phyloP scores from a whole-genome alignment of 129 eudicot genomes.

The Tanacetum coccineum region DNA sequence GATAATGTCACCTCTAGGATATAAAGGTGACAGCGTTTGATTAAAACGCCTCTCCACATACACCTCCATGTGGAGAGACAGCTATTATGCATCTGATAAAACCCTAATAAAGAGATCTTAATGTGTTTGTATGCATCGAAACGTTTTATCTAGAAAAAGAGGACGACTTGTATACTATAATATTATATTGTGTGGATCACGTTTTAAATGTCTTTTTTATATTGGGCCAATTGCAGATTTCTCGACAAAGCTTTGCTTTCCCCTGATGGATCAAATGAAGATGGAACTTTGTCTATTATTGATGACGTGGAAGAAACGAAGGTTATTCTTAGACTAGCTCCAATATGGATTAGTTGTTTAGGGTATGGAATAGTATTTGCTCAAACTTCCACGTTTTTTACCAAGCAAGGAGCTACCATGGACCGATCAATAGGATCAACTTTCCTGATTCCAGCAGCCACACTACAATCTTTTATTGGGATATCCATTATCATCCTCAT shows the following conservation, averaged over 20 bases:
- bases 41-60: neutral
- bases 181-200: neutral
- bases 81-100: too few relatives aligned
- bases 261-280: conserved; percentile 8
- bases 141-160: neutral
- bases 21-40: too few relatives aligned
- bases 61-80: too few relatives aligned
- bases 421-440: conserved; percentile 43
- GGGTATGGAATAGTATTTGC: conserved; percentile 41
- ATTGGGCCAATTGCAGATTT: conserved; percentile 29
- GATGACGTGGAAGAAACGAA: conserved; percentile 46
- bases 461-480: conserved; percentile 38
- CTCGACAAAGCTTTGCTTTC: conserved; percentile 44
- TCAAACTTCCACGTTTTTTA: conserved; percentile 53
- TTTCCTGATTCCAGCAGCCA: conserved; percentile 52
- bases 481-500: conserved; percentile 31
- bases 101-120: too few relatives aligned
- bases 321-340: conserved; percentile 37
- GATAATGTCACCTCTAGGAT: too few relatives aligned
- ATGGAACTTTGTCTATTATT: conserved; percentile 15
- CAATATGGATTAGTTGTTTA: conserved; percentile 51
- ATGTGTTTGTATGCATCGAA: too few relatives aligned
- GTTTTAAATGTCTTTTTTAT: neutral
- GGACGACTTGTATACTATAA: neutral
- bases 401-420: conserved; percentile 59